phyloP scores from a whole-genome alignment of 768 basidiomycete genomes.

The Mycena leptocephala region DNA sequence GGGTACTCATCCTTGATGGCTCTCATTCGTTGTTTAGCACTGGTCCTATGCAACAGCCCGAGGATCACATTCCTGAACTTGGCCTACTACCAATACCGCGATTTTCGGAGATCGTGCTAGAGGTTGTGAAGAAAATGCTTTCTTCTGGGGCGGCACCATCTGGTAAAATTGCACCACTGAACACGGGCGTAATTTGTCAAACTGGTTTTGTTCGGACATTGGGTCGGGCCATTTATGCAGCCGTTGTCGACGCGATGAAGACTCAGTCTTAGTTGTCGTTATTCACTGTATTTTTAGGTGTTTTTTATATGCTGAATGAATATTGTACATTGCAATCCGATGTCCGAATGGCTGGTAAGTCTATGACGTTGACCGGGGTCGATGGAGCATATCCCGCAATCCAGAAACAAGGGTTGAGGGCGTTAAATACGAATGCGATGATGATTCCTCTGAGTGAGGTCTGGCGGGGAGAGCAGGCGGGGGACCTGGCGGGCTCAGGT shows the following conservation, averaged over 20 bases:
- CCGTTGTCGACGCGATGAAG: slow-evolving; percentile 58
- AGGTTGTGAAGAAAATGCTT: slow-evolving; percentile 62
- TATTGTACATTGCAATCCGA: slow-evolving; percentile 19
- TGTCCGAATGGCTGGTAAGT: neutral
- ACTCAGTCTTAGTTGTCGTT: slow-evolving; percentile 26
- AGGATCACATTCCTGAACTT: slow-evolving; percentile 40
- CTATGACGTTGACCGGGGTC: slow-evolving; percentile 31
- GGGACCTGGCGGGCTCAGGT: slow-evolving; percentile 3
- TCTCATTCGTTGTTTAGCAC: slow-evolving; percentile 71
- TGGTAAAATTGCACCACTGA: slow-evolving; percentile 69
- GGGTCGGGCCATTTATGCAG: slow-evolving; percentile 65
- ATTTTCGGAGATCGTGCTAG: slow-evolving; percentile 66
- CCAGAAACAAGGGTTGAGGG: slow-evolving; percentile 31
- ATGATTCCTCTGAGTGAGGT: slow-evolving; percentile 14
- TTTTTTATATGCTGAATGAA: neutral
- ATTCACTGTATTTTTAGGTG: slow-evolving; percentile 35
- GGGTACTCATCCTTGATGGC: slow-evolving; percentile 83
- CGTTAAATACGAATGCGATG: slow-evolving; percentile 3
- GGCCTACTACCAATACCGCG: slow-evolving; percentile 75
- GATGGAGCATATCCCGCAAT: slow-evolving; percentile 35
- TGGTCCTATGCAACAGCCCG: slow-evolving; percentile 19
- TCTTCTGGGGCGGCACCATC: slow-evolving; percentile 46
- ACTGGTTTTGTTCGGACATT: slow-evolving; percentile 62
- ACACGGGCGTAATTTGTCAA: slow-evolving; percentile 77
- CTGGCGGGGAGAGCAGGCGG: slow-evolving; percentile 26